These are phyloP conservation scores for Coprinopsis cinerea DNA, from an alignment of 768 basidiomycete species.

Conservation along the genomic window DNA sequence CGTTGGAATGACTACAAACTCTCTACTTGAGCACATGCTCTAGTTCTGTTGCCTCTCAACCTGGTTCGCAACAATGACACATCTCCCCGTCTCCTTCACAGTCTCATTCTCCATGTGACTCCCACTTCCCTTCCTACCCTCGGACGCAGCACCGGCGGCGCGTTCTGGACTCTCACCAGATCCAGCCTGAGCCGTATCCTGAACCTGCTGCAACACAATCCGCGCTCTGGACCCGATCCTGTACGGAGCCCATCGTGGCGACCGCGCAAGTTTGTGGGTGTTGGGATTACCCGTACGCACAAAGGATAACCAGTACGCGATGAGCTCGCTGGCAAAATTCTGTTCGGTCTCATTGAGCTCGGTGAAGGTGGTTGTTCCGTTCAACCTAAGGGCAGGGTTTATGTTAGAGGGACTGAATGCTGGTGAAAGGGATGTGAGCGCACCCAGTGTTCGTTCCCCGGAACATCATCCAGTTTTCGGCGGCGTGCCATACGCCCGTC, in stretches of 20 bases:
- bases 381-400: slow-evolving; percentile 26
- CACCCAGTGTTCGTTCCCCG: slow-evolving; percentile 56
- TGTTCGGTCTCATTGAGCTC: slow-evolving; percentile 38
- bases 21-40: background rate
- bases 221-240: slow-evolving; percentile 23
- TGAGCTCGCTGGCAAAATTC: slow-evolving; percentile 52
- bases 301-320: slow-evolving; percentile 64
- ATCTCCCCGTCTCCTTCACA: slow-evolving; percentile 29
- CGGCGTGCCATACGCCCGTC: slow-evolving; percentile 38
- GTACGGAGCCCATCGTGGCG: slow-evolving; percentile 46
- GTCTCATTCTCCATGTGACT: slow-evolving; percentile 37
- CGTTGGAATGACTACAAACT: no score
- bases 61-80: slow-evolving; percentile 31
- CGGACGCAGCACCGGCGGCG: slow-evolving; percentile 13
- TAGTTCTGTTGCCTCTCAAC: slow-evolving; percentile 30
- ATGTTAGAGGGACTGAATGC: background rate
- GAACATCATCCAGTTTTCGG: slow-evolving; percentile 71
- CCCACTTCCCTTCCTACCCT: no score
- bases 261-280: slow-evolving; percentile 43
- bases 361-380: slow-evolving; percentile 49
- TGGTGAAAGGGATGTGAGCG: slow-evolving; percentile 6
- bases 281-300: slow-evolving; percentile 54
- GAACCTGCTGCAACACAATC: slow-evolving; percentile 43
- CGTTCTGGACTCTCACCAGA: no score
- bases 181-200: no score